phyloP scores from a whole-genome alignment of 116 monocot species.

The Papilionanthe hybrid region DNA sequence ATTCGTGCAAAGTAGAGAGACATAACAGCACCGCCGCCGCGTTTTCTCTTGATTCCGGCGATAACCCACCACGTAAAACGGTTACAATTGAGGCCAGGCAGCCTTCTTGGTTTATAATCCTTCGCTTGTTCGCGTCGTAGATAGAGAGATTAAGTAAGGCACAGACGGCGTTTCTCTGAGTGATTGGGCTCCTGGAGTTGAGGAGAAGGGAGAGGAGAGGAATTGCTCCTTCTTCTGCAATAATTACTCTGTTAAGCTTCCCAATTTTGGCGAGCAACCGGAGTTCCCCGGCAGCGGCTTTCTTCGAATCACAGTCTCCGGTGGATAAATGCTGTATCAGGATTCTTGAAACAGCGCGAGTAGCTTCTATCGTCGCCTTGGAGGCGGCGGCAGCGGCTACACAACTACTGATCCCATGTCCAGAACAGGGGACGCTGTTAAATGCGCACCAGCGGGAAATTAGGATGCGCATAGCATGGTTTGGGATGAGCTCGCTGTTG shows the following conservation, averaged over 20 bases:
- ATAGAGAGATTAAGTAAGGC: slow-evolving; percentile 44
- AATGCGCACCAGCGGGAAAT: slow-evolving; percentile 39
- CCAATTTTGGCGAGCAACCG: slow-evolving; percentile 37
- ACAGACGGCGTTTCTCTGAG: slow-evolving; percentile 38
- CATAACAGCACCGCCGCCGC: slow-evolving; percentile 49
- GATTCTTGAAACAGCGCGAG: slow-evolving; percentile 23
- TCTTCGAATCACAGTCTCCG: slow-evolving; percentile 10
- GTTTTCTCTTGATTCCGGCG: slow-evolving; percentile 37
- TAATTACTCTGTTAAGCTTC: slow-evolving; percentile 26
- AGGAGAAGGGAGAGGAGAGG: slow-evolving; percentile 31
- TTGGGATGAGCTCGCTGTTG: slow-evolving; percentile 25
- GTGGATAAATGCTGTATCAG: slow-evolving; percentile 22
- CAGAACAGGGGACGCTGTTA: slow-evolving; percentile 21
- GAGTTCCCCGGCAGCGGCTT: slow-evolving; percentile 25
- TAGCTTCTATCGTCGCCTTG: slow-evolving; percentile 24
- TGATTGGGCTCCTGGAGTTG: slow-evolving; percentile 9
- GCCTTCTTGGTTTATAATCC: slow-evolving; percentile 33
- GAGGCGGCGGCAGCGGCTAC: slow-evolving; percentile 7
- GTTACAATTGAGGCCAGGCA: slow-evolving; percentile 28
- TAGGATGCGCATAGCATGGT: slow-evolving; percentile 28
- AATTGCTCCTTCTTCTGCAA: slow-evolving; percentile 46
- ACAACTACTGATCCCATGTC: neutral
- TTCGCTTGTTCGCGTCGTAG: slow-evolving; percentile 31
- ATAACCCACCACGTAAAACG: slow-evolving; percentile 29
- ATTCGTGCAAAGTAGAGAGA: slow-evolving; percentile 30